A percentile compares a stretch with the other conserved stretches of the same genome.
phyloP scores from a whole-genome alignment of 257 asterid species.

The Gardenia jasminoides region DNA sequence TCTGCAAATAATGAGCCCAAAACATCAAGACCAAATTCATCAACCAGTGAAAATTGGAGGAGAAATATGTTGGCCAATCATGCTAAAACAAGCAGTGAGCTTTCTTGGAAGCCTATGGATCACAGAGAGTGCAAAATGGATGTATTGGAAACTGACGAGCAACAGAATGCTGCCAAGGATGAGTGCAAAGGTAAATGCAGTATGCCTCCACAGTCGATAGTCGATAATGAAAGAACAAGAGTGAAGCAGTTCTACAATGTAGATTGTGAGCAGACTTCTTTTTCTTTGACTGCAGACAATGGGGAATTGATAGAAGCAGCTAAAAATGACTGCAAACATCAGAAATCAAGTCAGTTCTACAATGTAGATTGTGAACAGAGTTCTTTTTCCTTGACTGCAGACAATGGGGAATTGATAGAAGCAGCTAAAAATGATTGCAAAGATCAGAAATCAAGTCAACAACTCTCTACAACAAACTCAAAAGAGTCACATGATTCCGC shows the following conservation, averaged over 20 bases:
- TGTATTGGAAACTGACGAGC: neutral
- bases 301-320: constrained; percentile 4
- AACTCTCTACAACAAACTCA: neutral
- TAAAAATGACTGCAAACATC: constrained; percentile 10
- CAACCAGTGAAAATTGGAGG: constrained; percentile 15
- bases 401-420: neutral
- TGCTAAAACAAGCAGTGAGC: constrained; percentile 9
- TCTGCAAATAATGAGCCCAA: constrained; percentile 1
- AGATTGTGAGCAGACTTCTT: constrained; percentile 10
- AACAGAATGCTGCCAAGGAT: constrained; percentile 14
- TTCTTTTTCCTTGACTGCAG: neutral
- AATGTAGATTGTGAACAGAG: constrained; percentile 15
- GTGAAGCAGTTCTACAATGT: constrained; percentile 15
- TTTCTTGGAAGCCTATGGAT: neutral
- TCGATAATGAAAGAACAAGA: neutral
- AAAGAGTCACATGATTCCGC: constrained; percentile 5
- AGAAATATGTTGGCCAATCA: neutral
- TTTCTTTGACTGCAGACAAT: neutral
- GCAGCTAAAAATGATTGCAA: constrained; percentile 13
- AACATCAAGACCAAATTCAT: neutral
- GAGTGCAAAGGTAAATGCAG: constrained; percentile 8
- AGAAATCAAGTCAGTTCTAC: constrained; percentile 5
- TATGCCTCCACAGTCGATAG: constrained; percentile 17
- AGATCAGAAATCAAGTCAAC: constrained; percentile 5
- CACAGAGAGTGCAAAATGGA: constrained; percentile 2